Percentiles rank a stretch among this genome's conserved stretches.
Conservation (phyloP, 805 yeast genomes). For the Groenewaldozyma tartarivorans region DNA sequence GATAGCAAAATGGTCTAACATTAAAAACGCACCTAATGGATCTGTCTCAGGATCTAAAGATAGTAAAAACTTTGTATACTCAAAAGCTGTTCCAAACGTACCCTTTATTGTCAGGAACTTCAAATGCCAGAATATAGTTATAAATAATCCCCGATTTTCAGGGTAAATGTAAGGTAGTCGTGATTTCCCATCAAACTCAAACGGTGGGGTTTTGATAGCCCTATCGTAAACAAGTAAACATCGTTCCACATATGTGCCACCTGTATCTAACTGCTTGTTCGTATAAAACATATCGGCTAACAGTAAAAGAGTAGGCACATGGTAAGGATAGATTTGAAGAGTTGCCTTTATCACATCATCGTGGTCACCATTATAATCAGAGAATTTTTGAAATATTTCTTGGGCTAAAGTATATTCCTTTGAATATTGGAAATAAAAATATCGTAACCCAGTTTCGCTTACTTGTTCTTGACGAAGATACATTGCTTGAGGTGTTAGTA, state of each 20-base stretch:
- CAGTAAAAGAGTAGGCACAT: constrained; percentile 68
- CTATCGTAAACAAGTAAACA: constrained; percentile 75
- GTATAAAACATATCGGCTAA: constrained; percentile 63
- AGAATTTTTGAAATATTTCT: neutral
- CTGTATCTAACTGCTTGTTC: constrained; percentile 63
- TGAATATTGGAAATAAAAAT: neutral
- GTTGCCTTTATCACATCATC: constrained; percentile 51
- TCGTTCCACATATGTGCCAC: constrained; percentile 66
- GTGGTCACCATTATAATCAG: constrained; percentile 62
- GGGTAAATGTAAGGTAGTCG: constrained; percentile 69
- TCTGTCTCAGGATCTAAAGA: constrained; percentile 70
- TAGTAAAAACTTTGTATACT: constrained; percentile 60
- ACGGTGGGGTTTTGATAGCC: constrained; percentile 51
- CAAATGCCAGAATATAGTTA: constrained; percentile 65
- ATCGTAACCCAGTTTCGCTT: neutral
- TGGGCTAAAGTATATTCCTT: neutral
- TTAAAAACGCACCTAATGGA: constrained; percentile 75
- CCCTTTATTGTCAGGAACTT: constrained; percentile 65
- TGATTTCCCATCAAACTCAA: constrained; percentile 43
- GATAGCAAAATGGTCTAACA: constrained; percentile 71
- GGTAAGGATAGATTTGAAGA: constrained; percentile 55
- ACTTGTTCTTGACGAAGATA: constrained; percentile 32
- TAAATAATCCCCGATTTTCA: constrained; percentile 67
- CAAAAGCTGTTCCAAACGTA: constrained; percentile 66
- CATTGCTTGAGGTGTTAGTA: constrained; percentile 53